phyloP scores from a whole-genome alignment of 345 rosid genomes.

The Kernera saxatilis region DNA sequence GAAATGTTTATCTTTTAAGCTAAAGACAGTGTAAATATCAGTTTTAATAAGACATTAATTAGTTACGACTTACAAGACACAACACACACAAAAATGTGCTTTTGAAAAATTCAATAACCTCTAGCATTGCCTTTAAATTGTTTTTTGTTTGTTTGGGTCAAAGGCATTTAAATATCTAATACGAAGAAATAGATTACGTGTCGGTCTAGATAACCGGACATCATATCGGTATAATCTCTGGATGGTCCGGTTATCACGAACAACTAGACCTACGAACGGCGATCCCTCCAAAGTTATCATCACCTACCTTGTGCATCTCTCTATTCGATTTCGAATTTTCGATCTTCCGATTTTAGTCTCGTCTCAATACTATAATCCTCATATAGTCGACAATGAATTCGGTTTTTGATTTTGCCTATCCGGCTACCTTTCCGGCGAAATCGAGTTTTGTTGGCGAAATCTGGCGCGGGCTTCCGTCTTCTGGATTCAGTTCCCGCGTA shows the following conservation, averaged over 20 bases:
- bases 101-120: no score
- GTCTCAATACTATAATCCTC: neutral
- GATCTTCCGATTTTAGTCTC: neutral
- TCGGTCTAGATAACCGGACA: neutral
- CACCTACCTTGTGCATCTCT: neutral
- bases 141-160: no score
- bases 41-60: no score
- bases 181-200: no score
- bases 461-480: neutral
- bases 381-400: neutral
- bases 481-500: neutral
- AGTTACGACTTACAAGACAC: no score
- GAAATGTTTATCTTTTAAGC: no score
- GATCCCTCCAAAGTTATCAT: conserved; percentile 32
- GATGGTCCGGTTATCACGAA: conserved; percentile 1
- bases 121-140: no score
- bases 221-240: neutral
- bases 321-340: neutral
- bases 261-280: conserved; percentile 3
- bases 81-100: no score
- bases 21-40: no score
- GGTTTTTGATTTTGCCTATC: conserved; percentile 8
- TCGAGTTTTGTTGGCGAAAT: neutral
- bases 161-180: no score
- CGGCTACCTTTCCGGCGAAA: conserved; percentile 5